Conservation (phyloP, 768 basidiomycete species). For the Naematelia aurantialba region DNA sequence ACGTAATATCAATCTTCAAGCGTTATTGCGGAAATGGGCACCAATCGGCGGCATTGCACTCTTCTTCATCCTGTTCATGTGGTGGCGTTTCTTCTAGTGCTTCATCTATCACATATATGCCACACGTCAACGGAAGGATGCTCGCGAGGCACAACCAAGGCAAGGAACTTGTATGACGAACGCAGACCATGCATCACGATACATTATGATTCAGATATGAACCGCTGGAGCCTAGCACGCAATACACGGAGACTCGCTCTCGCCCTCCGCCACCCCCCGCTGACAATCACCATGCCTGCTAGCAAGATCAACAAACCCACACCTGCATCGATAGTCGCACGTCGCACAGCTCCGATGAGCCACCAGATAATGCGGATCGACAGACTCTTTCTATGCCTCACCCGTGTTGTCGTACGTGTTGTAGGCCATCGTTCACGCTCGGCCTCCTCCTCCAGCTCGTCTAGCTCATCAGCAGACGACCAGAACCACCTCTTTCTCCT, state of each 20-base stretch:
- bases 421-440: conserved; percentile 10
- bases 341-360: conserved; percentile 26
- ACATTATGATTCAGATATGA: conserved; percentile 7
- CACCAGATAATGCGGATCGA: conserved; percentile 24
- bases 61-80: conserved; percentile 65
- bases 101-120: not conserved
- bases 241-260: conserved; percentile 18
- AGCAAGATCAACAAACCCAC: conserved; percentile 31
- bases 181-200: conserved; percentile 2
- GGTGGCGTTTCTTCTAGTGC: conserved; percentile 53
- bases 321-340: conserved; percentile 38
- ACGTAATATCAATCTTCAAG: conserved; percentile 86
- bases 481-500: conserved; percentile 30
- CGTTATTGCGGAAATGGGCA: conserved; percentile 92
- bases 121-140: not conserved
- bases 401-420: conserved; percentile 5
- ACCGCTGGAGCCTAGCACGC: conserved; percentile 14
- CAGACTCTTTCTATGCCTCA: conserved; percentile 15
- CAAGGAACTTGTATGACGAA: not conserved
- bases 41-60: conserved; percentile 74
- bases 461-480: conserved; percentile 25
- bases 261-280: conserved; percentile 30
- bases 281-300: conserved; percentile 21
- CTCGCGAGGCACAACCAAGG: not conserved
- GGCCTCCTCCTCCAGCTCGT: conserved; percentile 28